Conservation (phyloP, 139 green algal species). For the Micractinium sp. region DNA sequence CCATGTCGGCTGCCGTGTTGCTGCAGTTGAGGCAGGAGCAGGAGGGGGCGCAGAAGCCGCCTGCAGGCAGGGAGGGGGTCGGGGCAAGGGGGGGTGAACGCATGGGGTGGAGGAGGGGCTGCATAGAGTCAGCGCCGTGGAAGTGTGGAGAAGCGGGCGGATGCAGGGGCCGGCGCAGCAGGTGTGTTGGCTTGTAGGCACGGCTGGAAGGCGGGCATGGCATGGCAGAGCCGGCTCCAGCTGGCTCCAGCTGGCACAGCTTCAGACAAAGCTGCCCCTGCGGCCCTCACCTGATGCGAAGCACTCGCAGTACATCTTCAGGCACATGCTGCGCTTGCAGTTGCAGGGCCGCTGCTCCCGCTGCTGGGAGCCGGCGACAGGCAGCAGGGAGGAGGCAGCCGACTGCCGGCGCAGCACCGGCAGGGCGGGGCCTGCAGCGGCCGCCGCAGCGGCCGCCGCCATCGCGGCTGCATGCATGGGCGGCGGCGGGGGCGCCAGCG, state of each 20-base stretch:
- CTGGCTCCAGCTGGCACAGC: background rate
- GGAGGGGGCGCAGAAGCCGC: constrained; percentile 46
- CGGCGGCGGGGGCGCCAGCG: background rate
- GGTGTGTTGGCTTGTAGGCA: background rate
- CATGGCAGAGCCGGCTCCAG: background rate
- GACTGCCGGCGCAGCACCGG: background rate
- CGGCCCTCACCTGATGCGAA: constrained; percentile 61
- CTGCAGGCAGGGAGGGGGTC: constrained; percentile 9
- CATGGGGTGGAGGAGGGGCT: background rate
- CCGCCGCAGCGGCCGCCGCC: constrained; percentile 12
- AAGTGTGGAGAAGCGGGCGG: too few relatives aligned
- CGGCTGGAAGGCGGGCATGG: background rate
- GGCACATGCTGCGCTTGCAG: constrained; percentile 88
- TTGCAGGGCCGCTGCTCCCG: constrained; percentile 66
- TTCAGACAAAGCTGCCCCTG: background rate
- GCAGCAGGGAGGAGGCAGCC: background rate
- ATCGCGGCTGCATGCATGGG: constrained; percentile 20
- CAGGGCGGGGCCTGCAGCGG: background rate
- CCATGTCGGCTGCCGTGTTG: constrained; percentile 56
- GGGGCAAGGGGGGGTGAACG: background rate
- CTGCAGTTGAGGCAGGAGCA: constrained; percentile 76
- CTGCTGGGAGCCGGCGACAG: background rate
- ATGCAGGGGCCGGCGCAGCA: background rate
- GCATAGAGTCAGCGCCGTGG: background rate
- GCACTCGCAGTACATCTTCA: constrained; percentile 96